Percentiles rank a stretch among this genome's conserved stretches.
phyloP scores from a whole-genome alignment of 2,329 filamentous ascomycete species.

The Ceratocystis cubensis region DNA sequence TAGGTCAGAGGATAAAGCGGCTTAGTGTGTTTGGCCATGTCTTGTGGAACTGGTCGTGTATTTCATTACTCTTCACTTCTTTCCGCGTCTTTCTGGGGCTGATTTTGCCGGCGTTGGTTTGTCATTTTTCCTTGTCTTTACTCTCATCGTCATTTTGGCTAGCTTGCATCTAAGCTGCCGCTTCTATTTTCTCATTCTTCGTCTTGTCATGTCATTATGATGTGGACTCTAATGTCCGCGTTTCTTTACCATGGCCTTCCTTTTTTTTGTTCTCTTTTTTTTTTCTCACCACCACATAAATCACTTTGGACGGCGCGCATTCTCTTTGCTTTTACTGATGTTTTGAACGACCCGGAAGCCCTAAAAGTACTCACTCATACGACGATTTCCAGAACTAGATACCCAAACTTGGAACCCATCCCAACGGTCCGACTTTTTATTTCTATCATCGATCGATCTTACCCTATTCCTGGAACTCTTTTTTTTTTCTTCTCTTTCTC shows the following conservation, averaged over 20 bases:
- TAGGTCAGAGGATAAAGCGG: background rate
- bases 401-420: constrained; percentile 9
- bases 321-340: constrained; percentile 12
- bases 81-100: constrained; percentile 12
- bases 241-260: background rate
- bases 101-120: background rate
- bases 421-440: constrained; percentile 1
- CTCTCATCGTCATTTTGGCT: background rate
- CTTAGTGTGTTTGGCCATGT: background rate
- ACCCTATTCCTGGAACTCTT: background rate
- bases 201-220: background rate
- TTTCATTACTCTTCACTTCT: constrained; percentile 13
- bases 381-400: constrained; percentile 16
- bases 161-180: background rate
- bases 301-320: constrained; percentile 13
- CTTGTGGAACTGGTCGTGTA: constrained; percentile 5
- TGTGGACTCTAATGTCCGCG: background rate
- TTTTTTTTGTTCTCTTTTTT: background rate
- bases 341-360: constrained; percentile 13
- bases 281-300: constrained; percentile 10
- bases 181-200: background rate
- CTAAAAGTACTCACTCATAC: constrained; percentile 14
- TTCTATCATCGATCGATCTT: background rate
- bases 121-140: background rate
- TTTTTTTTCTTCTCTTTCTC: background rate